A percentile compares a stretch with the other conserved stretches of the same genome.
phyloP scores from a whole-genome alignment of 2,329 filamentous ascomycete genomes.

The Trichoderma pleuroti region DNA sequence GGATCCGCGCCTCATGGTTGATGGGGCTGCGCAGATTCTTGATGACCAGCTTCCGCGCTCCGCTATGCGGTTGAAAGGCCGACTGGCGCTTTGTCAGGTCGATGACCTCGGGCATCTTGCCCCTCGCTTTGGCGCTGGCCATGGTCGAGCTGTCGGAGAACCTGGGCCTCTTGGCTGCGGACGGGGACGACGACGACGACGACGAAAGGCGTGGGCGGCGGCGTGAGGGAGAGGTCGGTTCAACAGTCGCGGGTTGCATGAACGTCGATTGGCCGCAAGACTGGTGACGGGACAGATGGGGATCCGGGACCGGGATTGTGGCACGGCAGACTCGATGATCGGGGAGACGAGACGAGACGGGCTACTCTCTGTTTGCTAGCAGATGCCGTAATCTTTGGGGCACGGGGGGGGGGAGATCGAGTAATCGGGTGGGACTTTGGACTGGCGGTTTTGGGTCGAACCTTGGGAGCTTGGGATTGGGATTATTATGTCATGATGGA shows the following conservation, averaged over 20 bases:
- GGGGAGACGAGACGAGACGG: background rate
- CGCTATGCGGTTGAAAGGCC: conserved; percentile 67
- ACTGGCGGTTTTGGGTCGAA: background rate
- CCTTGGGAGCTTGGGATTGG: background rate
- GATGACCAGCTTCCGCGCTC: conserved; percentile 83
- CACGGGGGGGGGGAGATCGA: background rate
- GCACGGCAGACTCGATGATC: background rate
- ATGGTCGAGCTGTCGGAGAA: conserved; percentile 30
- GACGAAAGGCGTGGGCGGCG: conserved; percentile 38
- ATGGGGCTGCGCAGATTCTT: conserved; percentile 76
- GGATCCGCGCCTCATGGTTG: conserved; percentile 57
- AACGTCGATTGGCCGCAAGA: conserved; percentile 17
- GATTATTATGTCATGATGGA: conserved; percentile 24
- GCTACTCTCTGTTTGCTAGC: background rate
- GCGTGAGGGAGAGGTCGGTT: conserved; percentile 34
- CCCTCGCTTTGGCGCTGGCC: conserved; percentile 37
- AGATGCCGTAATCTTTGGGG: background rate
- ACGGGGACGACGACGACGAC: conserved; percentile 28
- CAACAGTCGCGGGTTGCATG: conserved; percentile 35
- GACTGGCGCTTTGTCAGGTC: conserved; percentile 36
- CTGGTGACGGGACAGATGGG: background rate
- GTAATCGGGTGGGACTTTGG: conserved; percentile 10
- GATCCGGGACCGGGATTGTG: background rate
- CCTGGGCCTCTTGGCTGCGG: conserved; percentile 33
- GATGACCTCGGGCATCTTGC: conserved; percentile 39